A percentile compares a stretch with the other conserved stretches of the same genome.
These are phyloP conservation scores for Acacia concinna DNA, from an alignment of 331 rosid species.

Conservation along the genomic window DNA sequence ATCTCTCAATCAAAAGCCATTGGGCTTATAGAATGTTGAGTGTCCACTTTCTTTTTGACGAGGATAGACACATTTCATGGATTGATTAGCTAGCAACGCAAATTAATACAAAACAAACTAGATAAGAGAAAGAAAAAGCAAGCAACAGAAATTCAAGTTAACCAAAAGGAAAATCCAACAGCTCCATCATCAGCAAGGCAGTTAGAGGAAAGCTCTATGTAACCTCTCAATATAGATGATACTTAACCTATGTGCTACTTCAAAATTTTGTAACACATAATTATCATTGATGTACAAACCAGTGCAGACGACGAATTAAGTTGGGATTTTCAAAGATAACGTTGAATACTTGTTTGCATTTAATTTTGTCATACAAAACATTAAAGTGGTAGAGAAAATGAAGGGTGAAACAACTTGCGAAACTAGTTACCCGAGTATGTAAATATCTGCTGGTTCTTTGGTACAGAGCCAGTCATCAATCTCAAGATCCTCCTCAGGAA, in stretches of 20 bases:
- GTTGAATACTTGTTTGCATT: background rate
- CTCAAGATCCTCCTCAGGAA: conserved; percentile 70
- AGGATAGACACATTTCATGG: background rate
- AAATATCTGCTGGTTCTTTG: conserved; percentile 69
- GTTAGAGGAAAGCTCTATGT: background rate
- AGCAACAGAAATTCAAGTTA: background rate
- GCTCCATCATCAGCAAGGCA: background rate
- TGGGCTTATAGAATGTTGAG: background rate
- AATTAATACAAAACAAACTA: background rate
- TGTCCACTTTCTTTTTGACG: background rate
- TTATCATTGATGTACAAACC: background rate
- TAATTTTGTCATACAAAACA: background rate
- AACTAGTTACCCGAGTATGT: conserved; percentile 79
- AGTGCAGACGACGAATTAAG: background rate
- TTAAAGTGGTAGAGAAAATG: background rate
- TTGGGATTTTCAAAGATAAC: background rate
- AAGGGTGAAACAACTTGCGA: conserved; percentile 17
- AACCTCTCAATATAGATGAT: background rate
- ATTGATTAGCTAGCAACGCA: background rate
- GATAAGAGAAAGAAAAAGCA: background rate
- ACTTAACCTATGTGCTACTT: background rate
- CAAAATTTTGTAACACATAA: background rate
- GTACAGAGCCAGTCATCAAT: conserved; percentile 82
- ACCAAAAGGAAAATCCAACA: conserved; percentile 2
- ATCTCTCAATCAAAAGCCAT: background rate